Conservation (phyloP, 805 yeast genomes). For the Yarrowia sp. region DNA sequence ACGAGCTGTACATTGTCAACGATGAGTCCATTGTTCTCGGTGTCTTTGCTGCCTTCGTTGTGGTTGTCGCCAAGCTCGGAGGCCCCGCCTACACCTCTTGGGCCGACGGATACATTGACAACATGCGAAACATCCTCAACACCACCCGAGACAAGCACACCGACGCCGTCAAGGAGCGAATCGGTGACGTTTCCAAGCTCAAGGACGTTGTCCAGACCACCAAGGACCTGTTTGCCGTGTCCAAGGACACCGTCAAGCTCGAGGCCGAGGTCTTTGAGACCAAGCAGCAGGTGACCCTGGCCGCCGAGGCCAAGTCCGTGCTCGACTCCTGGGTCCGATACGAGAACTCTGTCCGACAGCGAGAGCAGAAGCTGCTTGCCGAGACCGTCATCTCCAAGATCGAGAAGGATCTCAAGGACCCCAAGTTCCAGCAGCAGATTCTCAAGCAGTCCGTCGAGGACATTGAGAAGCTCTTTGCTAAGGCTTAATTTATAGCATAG, state of each 20-base stretch:
- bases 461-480: constrained; percentile 63
- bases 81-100: constrained; percentile 95
- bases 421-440: constrained; percentile 92
- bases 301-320: constrained; percentile 89
- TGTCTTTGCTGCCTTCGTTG: constrained; percentile 79
- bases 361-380: constrained; percentile 92
- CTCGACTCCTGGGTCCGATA: constrained; percentile 99
- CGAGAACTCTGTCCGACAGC: constrained; percentile 94
- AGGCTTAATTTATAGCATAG: constrained; percentile 39
- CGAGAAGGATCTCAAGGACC: constrained; percentile 78
- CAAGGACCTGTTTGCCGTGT: constrained; percentile 87
- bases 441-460: constrained; percentile 91
- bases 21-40: constrained; percentile 88
- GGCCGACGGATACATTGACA: constrained; percentile 85
- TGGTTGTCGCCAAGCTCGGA: constrained; percentile 79
- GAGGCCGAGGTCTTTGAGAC: constrained; percentile 94
- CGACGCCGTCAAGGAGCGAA: constrained; percentile 90
- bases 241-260: constrained; percentile 94
- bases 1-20: constrained; percentile 89
- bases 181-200: constrained; percentile 83
- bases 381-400: constrained; percentile 86
- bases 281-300: constrained; percentile 87
- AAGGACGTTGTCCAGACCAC: constrained; percentile 92
- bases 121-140: constrained; percentile 81
- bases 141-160: constrained; percentile 90